Conservation (phyloP, 2,329 filamentous ascomycete species). For the Aureobasidium namibiae region DNA sequence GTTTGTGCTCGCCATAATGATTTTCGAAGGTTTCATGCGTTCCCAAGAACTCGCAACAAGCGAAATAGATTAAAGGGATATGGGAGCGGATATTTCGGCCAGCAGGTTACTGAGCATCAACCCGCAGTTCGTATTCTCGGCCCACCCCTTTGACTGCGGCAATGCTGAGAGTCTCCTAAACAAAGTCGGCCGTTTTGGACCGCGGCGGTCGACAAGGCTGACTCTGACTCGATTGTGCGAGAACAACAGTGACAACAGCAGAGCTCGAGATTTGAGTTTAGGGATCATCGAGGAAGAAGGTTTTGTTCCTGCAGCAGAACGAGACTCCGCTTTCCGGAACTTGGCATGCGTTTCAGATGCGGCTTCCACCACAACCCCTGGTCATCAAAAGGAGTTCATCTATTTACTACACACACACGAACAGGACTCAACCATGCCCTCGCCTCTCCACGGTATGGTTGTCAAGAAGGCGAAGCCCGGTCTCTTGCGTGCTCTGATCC, state of each 20-base stretch:
- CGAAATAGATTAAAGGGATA: background rate
- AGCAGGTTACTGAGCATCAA: background rate
- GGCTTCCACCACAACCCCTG: conserved; percentile 5
- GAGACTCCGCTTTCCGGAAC: background rate
- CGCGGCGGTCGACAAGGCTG: background rate
- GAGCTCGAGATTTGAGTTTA: background rate
- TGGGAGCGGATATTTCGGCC: too few relatives aligned
- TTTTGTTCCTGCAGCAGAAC: conserved; percentile 7
- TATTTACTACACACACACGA: background rate
- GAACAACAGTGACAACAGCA: background rate
- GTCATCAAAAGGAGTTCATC: conserved; percentile 4
- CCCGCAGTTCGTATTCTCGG: background rate
- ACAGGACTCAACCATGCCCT: background rate
- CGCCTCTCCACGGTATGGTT: background rate
- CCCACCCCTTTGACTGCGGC: background rate
- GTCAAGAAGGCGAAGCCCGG: background rate
- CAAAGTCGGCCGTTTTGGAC: background rate
- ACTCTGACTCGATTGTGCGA: background rate
- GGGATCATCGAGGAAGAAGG: background rate
- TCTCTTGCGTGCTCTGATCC: conserved; percentile 2
- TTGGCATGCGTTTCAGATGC: conserved; percentile 7
- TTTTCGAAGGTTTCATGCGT: background rate
- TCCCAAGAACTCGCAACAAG: background rate
- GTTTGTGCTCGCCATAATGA: background rate
- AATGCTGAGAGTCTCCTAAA: background rate